These are phyloP conservation scores for Gastroboletus turbinatus DNA, from an alignment of 1,284 basidiomycete species.

Conservation along the genomic window DNA sequence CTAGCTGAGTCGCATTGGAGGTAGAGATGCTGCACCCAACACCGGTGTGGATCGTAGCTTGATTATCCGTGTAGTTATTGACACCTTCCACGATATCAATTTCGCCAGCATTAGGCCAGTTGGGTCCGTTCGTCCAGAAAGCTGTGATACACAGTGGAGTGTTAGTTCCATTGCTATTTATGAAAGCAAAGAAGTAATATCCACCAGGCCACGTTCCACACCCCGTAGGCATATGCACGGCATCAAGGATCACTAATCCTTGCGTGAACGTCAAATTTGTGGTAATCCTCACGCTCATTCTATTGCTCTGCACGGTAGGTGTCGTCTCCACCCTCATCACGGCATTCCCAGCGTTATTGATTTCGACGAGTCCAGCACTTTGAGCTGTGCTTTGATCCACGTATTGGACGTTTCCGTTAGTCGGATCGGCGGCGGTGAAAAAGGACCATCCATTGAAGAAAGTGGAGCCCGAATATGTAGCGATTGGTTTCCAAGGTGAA, in stretches of 20 bases:
- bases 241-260: conserved; percentile 78
- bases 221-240: conserved; percentile 88
- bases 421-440: conserved; percentile 73
- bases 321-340: conserved; percentile 87
- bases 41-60: conserved; percentile 78
- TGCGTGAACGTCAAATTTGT: conserved; percentile 57
- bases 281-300: conserved; percentile 77
- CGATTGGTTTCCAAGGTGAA: conserved; percentile 38
- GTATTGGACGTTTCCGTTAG: conserved; percentile 68
- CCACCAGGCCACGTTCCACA: conserved; percentile 82
- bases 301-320: conserved; percentile 57
- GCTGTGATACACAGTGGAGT: conserved; percentile 26
- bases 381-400: conserved; percentile 53
- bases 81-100: conserved; percentile 88
- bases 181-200: conserved; percentile 20
- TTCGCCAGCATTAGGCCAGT: conserved; percentile 77
- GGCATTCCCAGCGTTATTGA: conserved; percentile 71
- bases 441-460: conserved; percentile 87
- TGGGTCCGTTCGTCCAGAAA: conserved; percentile 60
- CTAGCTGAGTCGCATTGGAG: conserved; percentile 47
- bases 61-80: conserved; percentile 76
- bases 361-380: conserved; percentile 48
- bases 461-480: conserved; percentile 48
- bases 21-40: conserved; percentile 66
- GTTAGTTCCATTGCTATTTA: conserved; percentile 33